A percentile compares a stretch with the other conserved stretches of the same genome.
Conservation (phyloP, 345 rosid species). For the Salix dunnii region DNA sequence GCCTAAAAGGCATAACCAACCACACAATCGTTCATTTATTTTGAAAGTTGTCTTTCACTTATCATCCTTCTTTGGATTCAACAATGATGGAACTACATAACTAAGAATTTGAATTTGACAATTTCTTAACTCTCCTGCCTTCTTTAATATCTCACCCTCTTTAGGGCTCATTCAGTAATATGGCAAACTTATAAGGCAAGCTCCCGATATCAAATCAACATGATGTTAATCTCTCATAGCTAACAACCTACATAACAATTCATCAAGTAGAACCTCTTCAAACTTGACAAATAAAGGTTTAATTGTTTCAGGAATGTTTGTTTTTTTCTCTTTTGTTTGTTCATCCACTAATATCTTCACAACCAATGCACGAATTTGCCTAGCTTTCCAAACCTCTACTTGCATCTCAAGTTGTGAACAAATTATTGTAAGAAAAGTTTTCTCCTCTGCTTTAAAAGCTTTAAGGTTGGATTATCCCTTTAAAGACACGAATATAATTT, state of each 20-base stretch:
- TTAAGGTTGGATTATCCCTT: background rate
- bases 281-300: no score
- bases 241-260: no score
- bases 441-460: background rate
- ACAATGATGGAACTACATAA: no score
- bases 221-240: no score
- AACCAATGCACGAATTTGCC: no score
- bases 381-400: accelerated
- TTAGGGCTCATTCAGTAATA: background rate
- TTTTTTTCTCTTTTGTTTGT: no score
- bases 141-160: background rate
- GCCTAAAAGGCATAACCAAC: no score
- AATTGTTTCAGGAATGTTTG: no score
- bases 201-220: no score
- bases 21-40: background rate
- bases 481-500: background rate
- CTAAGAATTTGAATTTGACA: background rate
- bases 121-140: background rate
- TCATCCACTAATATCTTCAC: background rate
- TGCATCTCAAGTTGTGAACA: no score
- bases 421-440: background rate
- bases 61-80: background rate
- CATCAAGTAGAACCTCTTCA: no score
- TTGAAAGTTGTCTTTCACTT: background rate
- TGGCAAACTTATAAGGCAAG: background rate